Conservation (phyloP, 169 alveolate genomes). For the Plasmodium berghei region DNA sequence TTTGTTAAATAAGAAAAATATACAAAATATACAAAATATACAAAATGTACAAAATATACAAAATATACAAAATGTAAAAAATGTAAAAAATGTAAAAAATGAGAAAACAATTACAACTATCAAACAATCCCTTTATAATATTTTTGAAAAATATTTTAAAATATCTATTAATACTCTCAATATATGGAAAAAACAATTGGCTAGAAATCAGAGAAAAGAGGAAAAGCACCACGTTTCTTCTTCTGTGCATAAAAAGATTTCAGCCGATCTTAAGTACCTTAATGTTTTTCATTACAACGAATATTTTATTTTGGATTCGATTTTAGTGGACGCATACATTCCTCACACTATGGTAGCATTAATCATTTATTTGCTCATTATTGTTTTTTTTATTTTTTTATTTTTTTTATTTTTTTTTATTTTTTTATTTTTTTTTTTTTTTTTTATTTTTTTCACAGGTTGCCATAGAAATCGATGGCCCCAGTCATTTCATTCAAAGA, state of each 20-base stretch:
- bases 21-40: too few relatives aligned
- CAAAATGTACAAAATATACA: too few relatives aligned
- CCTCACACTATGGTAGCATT: conserved; percentile 28
- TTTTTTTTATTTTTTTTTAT: neutral
- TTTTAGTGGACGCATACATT: conserved; percentile 47
- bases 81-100: conserved; percentile 1
- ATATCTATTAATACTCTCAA: conserved; percentile 34
- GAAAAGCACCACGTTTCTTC: conserved; percentile 53
- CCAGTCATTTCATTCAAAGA: conserved; percentile 56
- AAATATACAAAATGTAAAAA: too few relatives aligned
- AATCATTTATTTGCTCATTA: neutral
- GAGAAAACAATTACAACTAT: neutral
- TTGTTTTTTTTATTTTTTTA: neutral
- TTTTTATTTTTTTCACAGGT: conserved; percentile 12
- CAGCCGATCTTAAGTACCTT: conserved; percentile 41
- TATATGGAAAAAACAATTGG: conserved; percentile 74
- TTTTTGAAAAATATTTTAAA: conserved; percentile 59
- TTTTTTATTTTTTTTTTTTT: neutral
- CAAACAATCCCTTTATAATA: neutral
- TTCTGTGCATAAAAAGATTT: conserved; percentile 63
- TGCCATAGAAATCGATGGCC: conserved; percentile 64
- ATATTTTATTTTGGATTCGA: conserved; percentile 48
- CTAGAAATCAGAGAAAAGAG: conserved; percentile 70
- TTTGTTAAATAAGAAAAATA: conserved; percentile 12
- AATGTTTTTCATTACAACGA: conserved; percentile 46